These are phyloP conservation scores for Spinacia oleracea DNA, from an alignment of 179 eudicot species.

Conservation along the genomic window DNA sequence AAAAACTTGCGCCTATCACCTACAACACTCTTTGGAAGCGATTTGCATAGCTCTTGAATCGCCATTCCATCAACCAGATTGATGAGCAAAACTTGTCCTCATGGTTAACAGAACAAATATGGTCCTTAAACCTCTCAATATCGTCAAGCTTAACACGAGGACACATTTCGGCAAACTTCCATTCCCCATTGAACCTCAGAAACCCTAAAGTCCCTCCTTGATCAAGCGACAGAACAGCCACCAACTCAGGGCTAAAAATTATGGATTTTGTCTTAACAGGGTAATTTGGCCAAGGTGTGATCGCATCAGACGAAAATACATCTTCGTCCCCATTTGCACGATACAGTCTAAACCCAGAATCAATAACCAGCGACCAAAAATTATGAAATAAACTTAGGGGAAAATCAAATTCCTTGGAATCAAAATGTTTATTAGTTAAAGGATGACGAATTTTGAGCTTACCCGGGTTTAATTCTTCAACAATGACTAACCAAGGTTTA, in stretches of 20 bases:
- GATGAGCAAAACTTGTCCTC: background rate
- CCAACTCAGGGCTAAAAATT: background rate
- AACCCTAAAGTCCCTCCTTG: background rate
- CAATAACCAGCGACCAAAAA: background rate
- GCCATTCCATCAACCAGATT: no score
- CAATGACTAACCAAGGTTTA: background rate
- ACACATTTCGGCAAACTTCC: background rate
- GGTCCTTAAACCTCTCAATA: background rate
- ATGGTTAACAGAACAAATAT: background rate
- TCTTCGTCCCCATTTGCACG: background rate
- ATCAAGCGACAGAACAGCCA: background rate
- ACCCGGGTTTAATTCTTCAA: background rate
- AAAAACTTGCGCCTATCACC: background rate
- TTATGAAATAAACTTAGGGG: background rate
- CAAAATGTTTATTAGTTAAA: background rate
- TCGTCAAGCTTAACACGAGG: background rate
- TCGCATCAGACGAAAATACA: background rate
- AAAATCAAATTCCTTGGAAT: no score
- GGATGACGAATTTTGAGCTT: background rate
- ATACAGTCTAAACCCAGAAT: background rate
- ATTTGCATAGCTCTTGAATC: background rate
- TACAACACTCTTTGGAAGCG: no score
- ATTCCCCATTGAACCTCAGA: background rate
- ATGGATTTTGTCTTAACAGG: background rate
- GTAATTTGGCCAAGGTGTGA: background rate